Evolutionary conservation across 805 yeast genomes (phyloP), one percentile per base, ranked within the genome.

Genomic region (Saccharomycopsis capsularis): DNA sequence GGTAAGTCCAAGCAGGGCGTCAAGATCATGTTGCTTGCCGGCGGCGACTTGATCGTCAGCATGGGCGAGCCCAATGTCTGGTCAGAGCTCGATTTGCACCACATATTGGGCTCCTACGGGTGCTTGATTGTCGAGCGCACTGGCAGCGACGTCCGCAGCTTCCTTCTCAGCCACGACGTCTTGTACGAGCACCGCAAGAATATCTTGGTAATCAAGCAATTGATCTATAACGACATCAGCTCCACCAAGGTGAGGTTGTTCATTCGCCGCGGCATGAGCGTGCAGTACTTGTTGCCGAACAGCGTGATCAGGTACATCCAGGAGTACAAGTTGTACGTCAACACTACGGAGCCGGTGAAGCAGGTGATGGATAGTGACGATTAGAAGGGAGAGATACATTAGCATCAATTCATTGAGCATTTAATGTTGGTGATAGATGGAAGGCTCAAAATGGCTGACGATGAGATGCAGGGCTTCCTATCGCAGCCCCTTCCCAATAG

Each of bases 1-100:
- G 85, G 86, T 7, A 71, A 68, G 47, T 76, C 78, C 24, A 69
- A 69, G 52, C 74, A 88, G 49, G 96, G 96, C 22, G 96, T 85
- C 47, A 91, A 91, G 63, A 83, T 93, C 59, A 91, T 93, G 98
- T 74, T 93, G 48, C 70, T 93, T 37, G 99, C 99, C 0, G 99
- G 99, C 45, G 99, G 99, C 39, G 99, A 93, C 66, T 75, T 93
- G 57, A 93, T 93, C 47, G 99, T 93, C 65, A 82, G 95, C 40
- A 93, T 93, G 98, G 99, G 99, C n/a, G 99, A 93, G 66, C 98
- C 99, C 21, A 93, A 91, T 60, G 99, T 93, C 35, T 93, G 99
- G 99, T 95, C 95, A 1, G 98, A 91, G 63, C 83, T 76, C 50
- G 99, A 93, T 66, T 72, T 93, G 59, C 95, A 89, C 60, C 99